phyloP scores from a whole-genome alignment of 495 filamentous ascomycete species.

The Terfezia claveryi region DNA sequence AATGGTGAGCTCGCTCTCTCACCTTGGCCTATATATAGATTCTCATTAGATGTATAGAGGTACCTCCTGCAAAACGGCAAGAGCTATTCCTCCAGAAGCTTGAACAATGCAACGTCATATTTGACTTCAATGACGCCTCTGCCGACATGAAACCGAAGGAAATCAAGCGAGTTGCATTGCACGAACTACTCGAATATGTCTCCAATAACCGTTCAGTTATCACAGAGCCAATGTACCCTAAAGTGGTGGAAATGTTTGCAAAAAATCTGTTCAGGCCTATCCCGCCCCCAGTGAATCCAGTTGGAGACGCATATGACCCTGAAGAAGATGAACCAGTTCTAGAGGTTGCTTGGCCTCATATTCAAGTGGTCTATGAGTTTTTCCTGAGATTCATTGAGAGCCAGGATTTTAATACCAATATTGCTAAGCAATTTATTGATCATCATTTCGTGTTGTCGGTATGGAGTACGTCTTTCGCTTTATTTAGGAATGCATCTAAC shows the following conservation, averaged over 20 bases:
- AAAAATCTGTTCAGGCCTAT: conserved; percentile 98
- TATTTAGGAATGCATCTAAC: too few species aligned
- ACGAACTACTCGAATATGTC: conserved; percentile 93
- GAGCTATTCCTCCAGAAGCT: conserved; percentile 99
- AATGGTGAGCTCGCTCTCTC: conserved; percentile 27
- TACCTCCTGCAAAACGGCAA: conserved; percentile 80
- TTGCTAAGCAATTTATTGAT: conserved; percentile 96
- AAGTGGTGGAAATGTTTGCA: conserved; percentile 96
- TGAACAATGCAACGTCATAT: conserved; percentile 99
- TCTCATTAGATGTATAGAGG: conserved; percentile 31
- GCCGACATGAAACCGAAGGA: conserved; percentile 99
- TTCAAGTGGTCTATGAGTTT: conserved; percentile 98
- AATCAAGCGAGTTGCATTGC: conserved; percentile 90
- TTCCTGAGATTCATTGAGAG: conserved; percentile 98
- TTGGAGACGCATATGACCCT: conserved; percentile 94
- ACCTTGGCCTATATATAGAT: neutral
- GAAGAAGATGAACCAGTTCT: conserved; percentile 97
- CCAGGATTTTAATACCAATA: conserved; percentile 99
- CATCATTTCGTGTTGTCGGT: conserved; percentile 90
- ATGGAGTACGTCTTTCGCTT: conserved; percentile 8
- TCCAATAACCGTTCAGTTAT: conserved; percentile 97
- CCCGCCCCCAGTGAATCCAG: conserved; percentile 86
- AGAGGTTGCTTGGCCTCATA: conserved; percentile 98
- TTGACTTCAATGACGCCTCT: conserved; percentile 97
- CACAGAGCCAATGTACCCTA: conserved; percentile 96